A percentile compares a stretch with the other conserved stretches of the same genome.
Evolutionary conservation across 305 asterid species (phyloP).

Genomic region (Fraxinus velutina): DNA sequence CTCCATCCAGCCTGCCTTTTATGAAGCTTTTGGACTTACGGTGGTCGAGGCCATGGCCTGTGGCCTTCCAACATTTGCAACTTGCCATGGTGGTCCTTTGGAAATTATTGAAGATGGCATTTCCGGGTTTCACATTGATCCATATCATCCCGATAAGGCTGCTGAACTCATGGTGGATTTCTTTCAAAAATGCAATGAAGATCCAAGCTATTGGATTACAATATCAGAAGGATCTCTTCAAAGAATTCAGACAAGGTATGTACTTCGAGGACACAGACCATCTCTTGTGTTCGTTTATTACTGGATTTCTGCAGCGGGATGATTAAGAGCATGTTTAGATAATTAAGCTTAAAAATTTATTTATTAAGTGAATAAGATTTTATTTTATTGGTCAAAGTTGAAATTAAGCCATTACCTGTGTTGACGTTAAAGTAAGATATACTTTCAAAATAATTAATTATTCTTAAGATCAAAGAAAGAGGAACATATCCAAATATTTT

Average conservation of each 20-base stretch:
- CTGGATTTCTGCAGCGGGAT: not conserved
- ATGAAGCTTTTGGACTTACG: conserved; percentile 98
- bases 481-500: not conserved
- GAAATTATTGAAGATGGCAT: conserved; percentile 84
- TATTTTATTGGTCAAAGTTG: not conserved
- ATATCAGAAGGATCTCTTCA: conserved; percentile 55
- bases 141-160: conserved; percentile 81
- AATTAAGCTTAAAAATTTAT: not conserved
- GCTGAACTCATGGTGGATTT: conserved; percentile 61
- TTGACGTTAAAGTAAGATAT: not conserved
- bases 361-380: not conserved
- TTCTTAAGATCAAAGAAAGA: not conserved
- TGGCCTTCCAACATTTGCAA: conserved; percentile 92
- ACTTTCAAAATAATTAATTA: not conserved
- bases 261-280: not conserved
- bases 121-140: conserved; percentile 91
- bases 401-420: not conserved
- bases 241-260: conserved; percentile 65
- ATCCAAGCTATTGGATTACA: conserved; percentile 62
- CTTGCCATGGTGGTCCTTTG: conserved; percentile 90
- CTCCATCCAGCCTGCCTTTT: conserved; percentile 73
- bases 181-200: conserved; percentile 62
- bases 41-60: conserved; percentile 97
- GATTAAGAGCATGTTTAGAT: not conserved
- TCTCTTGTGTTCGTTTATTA: not conserved